phyloP scores from a whole-genome alignment of 441 rosid genomes.

The Erysimum cheiri region DNA sequence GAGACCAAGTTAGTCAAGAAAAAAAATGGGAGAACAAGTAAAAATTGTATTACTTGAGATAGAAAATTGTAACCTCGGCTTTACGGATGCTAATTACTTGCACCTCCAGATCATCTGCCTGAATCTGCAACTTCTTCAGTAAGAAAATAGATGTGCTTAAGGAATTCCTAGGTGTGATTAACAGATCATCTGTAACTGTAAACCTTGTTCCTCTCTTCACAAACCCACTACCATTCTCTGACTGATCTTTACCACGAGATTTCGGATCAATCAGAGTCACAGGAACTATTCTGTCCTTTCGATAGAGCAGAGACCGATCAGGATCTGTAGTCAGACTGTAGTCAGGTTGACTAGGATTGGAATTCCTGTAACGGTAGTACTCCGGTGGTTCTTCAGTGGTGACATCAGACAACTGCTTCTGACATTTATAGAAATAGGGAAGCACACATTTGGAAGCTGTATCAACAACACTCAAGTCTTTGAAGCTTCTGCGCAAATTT shows the following conservation, averaged over 20 bases:
- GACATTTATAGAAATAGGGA: constrained; percentile 12
- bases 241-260: not conserved
- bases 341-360: constrained; percentile 8
- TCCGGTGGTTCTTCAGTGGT: not conserved
- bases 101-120: constrained; percentile 16
- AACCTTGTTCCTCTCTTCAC: constrained; percentile 30
- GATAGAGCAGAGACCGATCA: not conserved
- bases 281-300: constrained; percentile 7
- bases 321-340: constrained; percentile 13
- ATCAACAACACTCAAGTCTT: not conserved
- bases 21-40: not conserved
- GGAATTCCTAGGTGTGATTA: constrained; percentile 2
- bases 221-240: constrained; percentile 29
- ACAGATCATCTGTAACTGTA: constrained; percentile 24
- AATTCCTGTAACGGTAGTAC: constrained; percentile 13
- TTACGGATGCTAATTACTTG: constrained; percentile 15
- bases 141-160: not conserved
- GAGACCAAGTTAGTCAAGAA: not conserved
- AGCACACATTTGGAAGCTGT: constrained; percentile 8
- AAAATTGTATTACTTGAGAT: not conserved
- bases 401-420: constrained; percentile 2
- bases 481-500: constrained; percentile 5
- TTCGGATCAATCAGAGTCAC: constrained; percentile 30
- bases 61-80: constrained; percentile 13
- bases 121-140: constrained; percentile 20